A percentile compares a stretch with the other conserved stretches of the same genome.
These are phyloP conservation scores for Cryptosporidium parvum DNA, from an alignment of 169 alveolate species.

Conservation along the genomic window DNA sequence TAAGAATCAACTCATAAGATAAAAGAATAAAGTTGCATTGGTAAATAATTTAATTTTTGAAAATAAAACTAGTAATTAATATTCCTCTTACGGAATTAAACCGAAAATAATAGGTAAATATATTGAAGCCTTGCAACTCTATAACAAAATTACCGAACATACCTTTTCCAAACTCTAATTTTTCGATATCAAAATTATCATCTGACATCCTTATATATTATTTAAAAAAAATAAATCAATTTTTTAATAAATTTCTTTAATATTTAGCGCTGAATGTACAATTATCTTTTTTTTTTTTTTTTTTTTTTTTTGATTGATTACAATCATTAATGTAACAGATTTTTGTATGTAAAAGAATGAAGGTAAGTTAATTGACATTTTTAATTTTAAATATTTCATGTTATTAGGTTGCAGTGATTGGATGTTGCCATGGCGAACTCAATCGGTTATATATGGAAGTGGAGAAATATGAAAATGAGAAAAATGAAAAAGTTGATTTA, in stretches of 20 bases:
- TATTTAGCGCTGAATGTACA: background rate
- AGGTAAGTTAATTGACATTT: conserved; percentile 8
- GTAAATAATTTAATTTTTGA: background rate
- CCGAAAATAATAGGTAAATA: background rate
- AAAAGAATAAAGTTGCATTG: background rate
- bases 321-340: background rate
- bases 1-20: background rate
- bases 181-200: conserved; percentile 68
- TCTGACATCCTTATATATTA: conserved; percentile 23
- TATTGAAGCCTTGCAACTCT: background rate
- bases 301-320: background rate
- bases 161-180: conserved; percentile 70
- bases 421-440: conserved; percentile 97
- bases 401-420: conserved; percentile 92
- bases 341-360: conserved; percentile 2
- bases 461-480: conserved; percentile 83
- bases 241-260: background rate
- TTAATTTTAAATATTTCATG: background rate
- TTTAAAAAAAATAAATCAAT: background rate
- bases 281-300: background rate
- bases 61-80: background rate
- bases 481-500: conserved; percentile 89
- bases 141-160: background rate
- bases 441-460: conserved; percentile 87
- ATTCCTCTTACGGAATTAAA: background rate